Evolutionary conservation across 176 grass and related monocot species (phyloP).

Genomic region (Hordeum vulgare): MorexV3_pseudomolecules_assembly NC_058522.1:397202089-397202588

Average conservation of each 20-base stretch:
- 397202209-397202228: slow-evolving; percentile 86
- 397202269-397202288: slow-evolving; percentile 55
- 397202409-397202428: background rate
- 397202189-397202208: background rate
- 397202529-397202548: background rate
- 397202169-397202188: slow-evolving; percentile 10
- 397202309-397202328: slow-evolving; percentile 51
- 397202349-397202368: slow-evolving; percentile 73
- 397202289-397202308: slow-evolving; percentile 3
- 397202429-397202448: slow-evolving; percentile 66
- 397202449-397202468: slow-evolving; percentile 91
- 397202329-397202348: slow-evolving; percentile 91
- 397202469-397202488: slow-evolving; percentile 80
- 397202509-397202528: slow-evolving; percentile 57
- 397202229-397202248: slow-evolving; percentile 74
- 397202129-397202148: slow-evolving; percentile 4
- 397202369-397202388: slow-evolving; percentile 36
- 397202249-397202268: slow-evolving; percentile 79
- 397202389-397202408: slow-evolving; percentile 5
- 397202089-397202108: background rate
- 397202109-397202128: background rate
- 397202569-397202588: background rate
- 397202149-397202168: background rate
- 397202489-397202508: slow-evolving; percentile 56
- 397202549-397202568: background rate